Conservation (phyloP, 768 basidiomycete species). For the Leucosporidium yakuticum region DNA sequence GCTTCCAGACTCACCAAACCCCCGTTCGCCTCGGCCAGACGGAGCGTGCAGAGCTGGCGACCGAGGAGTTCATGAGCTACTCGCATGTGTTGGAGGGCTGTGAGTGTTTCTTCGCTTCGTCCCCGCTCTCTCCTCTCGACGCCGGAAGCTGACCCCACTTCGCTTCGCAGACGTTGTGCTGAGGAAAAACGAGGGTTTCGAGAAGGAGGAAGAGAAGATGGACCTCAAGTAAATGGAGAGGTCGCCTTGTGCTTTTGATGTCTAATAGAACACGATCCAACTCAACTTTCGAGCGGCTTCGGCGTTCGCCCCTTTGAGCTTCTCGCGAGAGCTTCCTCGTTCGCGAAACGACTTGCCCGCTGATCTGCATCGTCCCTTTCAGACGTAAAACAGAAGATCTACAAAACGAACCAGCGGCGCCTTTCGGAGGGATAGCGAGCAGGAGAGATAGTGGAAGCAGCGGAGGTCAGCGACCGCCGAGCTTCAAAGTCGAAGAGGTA, state of each 20-base stretch:
- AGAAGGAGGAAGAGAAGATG: conserved; percentile 31
- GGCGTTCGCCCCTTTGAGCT: too few species aligned
- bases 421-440: too few species aligned
- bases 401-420: too few species aligned
- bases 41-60: conserved; percentile 90
- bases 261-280: too few species aligned
- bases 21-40: conserved; percentile 92
- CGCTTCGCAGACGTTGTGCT: conserved; percentile 31
- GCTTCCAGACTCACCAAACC: conserved; percentile 97
- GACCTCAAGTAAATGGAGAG: neutral
- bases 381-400: too few species aligned
- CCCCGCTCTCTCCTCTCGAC: neutral
- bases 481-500: conserved; percentile 51
- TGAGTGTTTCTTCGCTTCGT: neutral
- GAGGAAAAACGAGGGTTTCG: conserved; percentile 46
- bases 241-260: too few species aligned
- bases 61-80: conserved; percentile 92
- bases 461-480: conserved; percentile 49
- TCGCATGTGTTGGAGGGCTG: conserved; percentile 80
- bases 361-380: too few species aligned
- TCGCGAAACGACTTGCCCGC: too few species aligned
- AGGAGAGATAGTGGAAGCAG: too few species aligned
- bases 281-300: too few species aligned
- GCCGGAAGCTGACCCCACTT: neutral
- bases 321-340: too few species aligned